Conservation (phyloP, 208 protist genomes). For the Willaertia magna region DNA sequence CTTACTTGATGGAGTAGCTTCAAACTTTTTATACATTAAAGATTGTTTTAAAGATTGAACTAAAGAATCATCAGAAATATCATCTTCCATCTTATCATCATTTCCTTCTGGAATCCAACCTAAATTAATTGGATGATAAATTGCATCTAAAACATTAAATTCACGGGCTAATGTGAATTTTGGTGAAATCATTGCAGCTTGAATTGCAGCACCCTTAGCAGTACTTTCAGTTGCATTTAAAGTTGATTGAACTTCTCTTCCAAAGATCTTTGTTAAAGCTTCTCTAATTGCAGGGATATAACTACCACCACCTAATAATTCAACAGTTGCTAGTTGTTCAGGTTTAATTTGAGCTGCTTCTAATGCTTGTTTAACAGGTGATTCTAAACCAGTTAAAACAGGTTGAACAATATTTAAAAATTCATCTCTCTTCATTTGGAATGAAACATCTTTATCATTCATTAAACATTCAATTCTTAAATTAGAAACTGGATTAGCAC, state of each 20-base stretch:
- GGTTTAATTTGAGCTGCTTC: slow-evolving; percentile 40
- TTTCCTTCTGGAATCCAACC: slow-evolving; percentile 45
- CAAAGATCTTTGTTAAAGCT: slow-evolving; percentile 48
- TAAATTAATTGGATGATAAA: slow-evolving; percentile 48
- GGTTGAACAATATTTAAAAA: slow-evolving; percentile 46
- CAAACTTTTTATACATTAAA: background rate
- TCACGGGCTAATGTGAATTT: slow-evolving; percentile 47
- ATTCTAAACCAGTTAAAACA: slow-evolving; percentile 42
- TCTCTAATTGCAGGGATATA: slow-evolving; percentile 67
- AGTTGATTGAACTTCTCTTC: slow-evolving; percentile 51
- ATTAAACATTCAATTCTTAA: slow-evolving; percentile 73
- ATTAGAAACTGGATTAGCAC: slow-evolving; percentile 55
- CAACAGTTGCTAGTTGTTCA: slow-evolving; percentile 49
- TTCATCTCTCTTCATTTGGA: slow-evolving; percentile 26
- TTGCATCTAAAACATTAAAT: slow-evolving; percentile 57
- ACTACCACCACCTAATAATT: slow-evolving; percentile 72
- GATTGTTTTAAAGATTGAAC: background rate
- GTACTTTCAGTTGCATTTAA: slow-evolving; percentile 70
- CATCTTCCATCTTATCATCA: background rate
- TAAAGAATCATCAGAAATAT: background rate
- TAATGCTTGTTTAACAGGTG: slow-evolving; percentile 46
- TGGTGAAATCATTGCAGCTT: slow-evolving; percentile 66
- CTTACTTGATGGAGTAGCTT: slow-evolving; percentile 28
- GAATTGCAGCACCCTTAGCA: slow-evolving; percentile 58
- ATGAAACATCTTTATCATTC: slow-evolving; percentile 67